Base-by-base conservation (phyloP, 306 rosid genomes). In the Trichosanthes truncata region DNA sequence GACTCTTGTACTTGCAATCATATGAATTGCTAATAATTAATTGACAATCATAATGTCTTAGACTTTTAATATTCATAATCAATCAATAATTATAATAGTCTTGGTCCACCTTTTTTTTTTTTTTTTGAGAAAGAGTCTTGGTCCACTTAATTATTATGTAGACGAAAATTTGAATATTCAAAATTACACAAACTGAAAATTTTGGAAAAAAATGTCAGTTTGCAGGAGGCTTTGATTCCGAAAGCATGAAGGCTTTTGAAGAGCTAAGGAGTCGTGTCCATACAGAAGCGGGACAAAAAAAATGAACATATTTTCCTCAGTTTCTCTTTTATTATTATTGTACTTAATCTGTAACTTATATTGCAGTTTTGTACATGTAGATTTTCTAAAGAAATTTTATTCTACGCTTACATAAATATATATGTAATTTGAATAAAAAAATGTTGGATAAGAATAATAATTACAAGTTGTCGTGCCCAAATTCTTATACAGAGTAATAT, bases 201-300 rank as follows among this genome's bases (percentile, higher is more conserved):
- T 71, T 79, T 76, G 72, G 77, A 18, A 73, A 56, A 59, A 83
- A 62, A 65, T 60, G 26, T 87, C 82, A 93, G 98, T 91, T 93
- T 90, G 97, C 97, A 8, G 98, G 97, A 76, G 97, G 97, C n/a
- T 91, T 91, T 78, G 97, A 91, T 60, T 86, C 89, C 52, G 93
- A 93, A 78, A 90, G 96, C 88, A 91, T 93, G 98, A 90, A 90
- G 83, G 90, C 96, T 23, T 93, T 93, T 52, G 98, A 93, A 87
- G 96, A 91, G 59, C 88, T 93, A 35, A 87, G 97, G 80, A 87
- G 83, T 81, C 93, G 96, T 63, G 83, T 89, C 67, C 80, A 79
- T 45, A 9, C 83, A 84, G 79, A 82, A 81, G 60, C 81, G 38
- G 80, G 80, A 26, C 90, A 79, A 79, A 88, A 88, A 53, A 41